Percentiles rank a stretch among this genome's conserved stretches.
phyloP scores from a whole-genome alignment of 2,329 filamentous ascomycete genomes.

The Fusarium fracticaudum region DNA sequence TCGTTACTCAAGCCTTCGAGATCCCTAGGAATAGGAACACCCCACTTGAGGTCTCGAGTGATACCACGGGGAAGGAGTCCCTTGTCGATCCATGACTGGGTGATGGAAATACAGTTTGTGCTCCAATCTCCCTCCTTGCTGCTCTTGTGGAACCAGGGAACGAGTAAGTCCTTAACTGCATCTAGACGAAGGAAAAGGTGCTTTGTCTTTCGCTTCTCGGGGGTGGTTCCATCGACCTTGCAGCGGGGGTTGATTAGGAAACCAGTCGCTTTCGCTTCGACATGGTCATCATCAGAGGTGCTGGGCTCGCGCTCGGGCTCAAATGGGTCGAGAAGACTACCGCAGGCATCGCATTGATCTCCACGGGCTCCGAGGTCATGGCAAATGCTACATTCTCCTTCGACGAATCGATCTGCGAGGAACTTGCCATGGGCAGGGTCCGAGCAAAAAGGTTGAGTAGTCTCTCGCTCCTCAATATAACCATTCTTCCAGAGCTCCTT shows the following conservation, averaged over 20 bases:
- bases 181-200: conserved; percentile 92
- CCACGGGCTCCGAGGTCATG: conserved; percentile 75
- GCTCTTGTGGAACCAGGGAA: conserved; percentile 79
- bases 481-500: conserved; percentile 86
- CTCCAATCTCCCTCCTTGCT: conserved; percentile 81
- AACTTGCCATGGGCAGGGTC: conserved; percentile 75
- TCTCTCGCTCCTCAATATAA: conserved; percentile 86
- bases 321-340: conserved; percentile 75
- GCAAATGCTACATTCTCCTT: conserved; percentile 81
- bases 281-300: conserved; percentile 46
- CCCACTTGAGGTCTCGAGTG: conserved; percentile 93
- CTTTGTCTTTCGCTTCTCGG: conserved; percentile 83
- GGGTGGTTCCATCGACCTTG: conserved; percentile 87
- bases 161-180: conserved; percentile 79
- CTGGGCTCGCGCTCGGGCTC: conserved; percentile 59
- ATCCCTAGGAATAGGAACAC: conserved; percentile 64
- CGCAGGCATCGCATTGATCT: conserved; percentile 81
- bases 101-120: conserved; percentile 78
- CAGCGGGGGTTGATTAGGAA: conserved; percentile 84
- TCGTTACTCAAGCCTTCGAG: conserved; percentile 61
- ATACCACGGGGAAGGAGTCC: conserved; percentile 89
- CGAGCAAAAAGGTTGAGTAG: conserved; percentile 86
- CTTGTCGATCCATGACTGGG: conserved; percentile 82
- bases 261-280: conserved; percentile 51
- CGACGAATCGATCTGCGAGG: conserved; percentile 86